Conservation (phyloP, 2,329 filamentous ascomycete species). For the Colletotrichum sp. region DNA sequence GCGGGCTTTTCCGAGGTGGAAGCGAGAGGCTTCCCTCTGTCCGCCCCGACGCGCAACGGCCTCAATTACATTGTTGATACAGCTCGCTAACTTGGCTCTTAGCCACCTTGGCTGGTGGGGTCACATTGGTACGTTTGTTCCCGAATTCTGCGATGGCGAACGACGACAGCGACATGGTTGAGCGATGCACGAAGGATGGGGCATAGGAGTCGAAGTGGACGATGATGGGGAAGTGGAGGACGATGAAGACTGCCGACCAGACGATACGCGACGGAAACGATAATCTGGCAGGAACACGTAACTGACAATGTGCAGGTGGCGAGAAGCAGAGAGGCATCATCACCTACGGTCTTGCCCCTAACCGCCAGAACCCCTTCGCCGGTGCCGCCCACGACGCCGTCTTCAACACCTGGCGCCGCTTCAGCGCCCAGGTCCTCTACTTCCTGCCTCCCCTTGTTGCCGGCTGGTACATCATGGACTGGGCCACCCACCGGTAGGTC, state of each 20-base stretch:
- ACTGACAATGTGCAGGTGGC: slow-evolving; percentile 47
- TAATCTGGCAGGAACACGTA: background rate
- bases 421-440: slow-evolving; percentile 87
- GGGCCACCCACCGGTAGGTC: slow-evolving; percentile 87
- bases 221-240: background rate
- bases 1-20: slow-evolving; percentile 34
- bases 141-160: background rate
- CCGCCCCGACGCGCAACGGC: background rate
- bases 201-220: background rate
- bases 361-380: slow-evolving; percentile 88
- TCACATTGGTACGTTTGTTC: slow-evolving; percentile 62
- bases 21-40: background rate
- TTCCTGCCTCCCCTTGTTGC: slow-evolving; percentile 78
- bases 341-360: slow-evolving; percentile 79
- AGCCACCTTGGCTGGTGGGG: slow-evolving; percentile 82
- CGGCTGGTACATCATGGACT: slow-evolving; percentile 85
- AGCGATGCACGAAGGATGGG: background rate
- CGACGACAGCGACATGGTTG: background rate
- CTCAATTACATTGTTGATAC: background rate
- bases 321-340: slow-evolving; percentile 68
- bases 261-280: background rate
- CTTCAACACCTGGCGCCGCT: slow-evolving; percentile 95
- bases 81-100: slow-evolving; percentile 27
- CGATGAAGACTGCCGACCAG: background rate
- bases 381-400: slow-evolving; percentile 79